Percentiles rank a stretch among this genome's conserved stretches.
phyloP scores from a whole-genome alignment of 306 rosid genomes.

The Corylus heterophylla region DNA sequence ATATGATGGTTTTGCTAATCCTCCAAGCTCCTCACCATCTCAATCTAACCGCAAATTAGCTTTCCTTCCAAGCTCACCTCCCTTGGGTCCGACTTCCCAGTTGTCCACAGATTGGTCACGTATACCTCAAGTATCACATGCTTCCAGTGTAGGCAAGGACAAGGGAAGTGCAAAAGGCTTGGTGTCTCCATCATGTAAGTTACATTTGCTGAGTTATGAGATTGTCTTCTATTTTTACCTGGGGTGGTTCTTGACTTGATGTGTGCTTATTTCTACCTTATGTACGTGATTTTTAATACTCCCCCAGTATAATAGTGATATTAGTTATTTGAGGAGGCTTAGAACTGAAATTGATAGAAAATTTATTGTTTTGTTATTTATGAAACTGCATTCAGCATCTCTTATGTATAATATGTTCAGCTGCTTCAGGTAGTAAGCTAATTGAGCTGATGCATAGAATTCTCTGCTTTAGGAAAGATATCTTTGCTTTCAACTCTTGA shows the following conservation, averaged over 20 bases:
- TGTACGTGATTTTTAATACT: background rate
- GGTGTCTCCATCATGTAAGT: constrained; percentile 63
- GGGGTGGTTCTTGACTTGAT: background rate
- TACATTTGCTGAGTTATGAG: background rate
- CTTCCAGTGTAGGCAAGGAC: constrained; percentile 38
- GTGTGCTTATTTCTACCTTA: background rate
- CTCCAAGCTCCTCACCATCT: constrained; percentile 47
- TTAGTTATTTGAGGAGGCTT: background rate
- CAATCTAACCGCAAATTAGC: constrained; percentile 36
- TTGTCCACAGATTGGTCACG: constrained; percentile 48
- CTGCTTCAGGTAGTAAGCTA: background rate
- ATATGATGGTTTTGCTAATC: constrained; percentile 25
- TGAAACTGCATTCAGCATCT: background rate
- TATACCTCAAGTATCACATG: constrained; percentile 28
- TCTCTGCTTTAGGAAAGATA: background rate
- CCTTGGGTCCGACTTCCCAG: constrained; percentile 32
- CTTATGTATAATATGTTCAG: background rate
- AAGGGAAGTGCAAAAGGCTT: constrained; percentile 37
- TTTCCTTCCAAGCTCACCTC: constrained; percentile 44
- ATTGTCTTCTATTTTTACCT: constrained; percentile 18
- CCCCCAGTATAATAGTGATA: background rate
- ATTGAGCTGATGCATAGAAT: background rate
- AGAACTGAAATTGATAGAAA: background rate
- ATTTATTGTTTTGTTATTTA: background rate
- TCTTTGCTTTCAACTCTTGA: background rate